These are phyloP conservation scores for Saussurea involucrata DNA, from an alignment of 129 eudicot genomes.

Conservation along the genomic window DNA sequence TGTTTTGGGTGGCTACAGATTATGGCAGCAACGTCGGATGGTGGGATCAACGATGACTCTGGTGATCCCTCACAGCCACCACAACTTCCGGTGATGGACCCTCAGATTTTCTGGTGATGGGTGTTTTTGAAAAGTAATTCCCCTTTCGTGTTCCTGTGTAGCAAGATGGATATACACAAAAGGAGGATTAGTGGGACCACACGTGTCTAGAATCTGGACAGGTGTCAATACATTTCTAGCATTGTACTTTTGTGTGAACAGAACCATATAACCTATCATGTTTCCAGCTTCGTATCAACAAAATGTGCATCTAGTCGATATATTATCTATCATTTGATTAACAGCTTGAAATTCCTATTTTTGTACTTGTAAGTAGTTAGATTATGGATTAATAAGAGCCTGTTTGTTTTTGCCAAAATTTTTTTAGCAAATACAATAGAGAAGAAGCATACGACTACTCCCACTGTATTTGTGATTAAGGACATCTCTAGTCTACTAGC, in stretches of 20 bases:
- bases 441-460: background rate
- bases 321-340: too few relatives aligned
- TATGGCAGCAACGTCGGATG: constrained; percentile 1
- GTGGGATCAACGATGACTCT: background rate
- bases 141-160: background rate
- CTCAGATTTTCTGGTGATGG: constrained; percentile 11
- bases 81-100: background rate
- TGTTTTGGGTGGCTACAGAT: constrained; percentile 19
- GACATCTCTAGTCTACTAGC: background rate
- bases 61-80: constrained; percentile 10
- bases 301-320: background rate
- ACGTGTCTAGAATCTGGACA: too few relatives aligned
- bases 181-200: too few relatives aligned
- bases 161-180: too few relatives aligned
- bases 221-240: background rate
- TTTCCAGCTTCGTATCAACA: background rate
- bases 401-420: background rate
- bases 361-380: too few relatives aligned
- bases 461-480: background rate
- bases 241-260: background rate
- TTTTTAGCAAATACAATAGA: too few relatives aligned
- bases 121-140: background rate
- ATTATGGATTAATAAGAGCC: too few relatives aligned
- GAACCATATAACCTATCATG: background rate
- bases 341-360: too few relatives aligned